These are phyloP conservation scores for Salisapilia sapeloensis DNA, from an alignment of 352 stramenopile species.

Conservation along the genomic window DNA sequence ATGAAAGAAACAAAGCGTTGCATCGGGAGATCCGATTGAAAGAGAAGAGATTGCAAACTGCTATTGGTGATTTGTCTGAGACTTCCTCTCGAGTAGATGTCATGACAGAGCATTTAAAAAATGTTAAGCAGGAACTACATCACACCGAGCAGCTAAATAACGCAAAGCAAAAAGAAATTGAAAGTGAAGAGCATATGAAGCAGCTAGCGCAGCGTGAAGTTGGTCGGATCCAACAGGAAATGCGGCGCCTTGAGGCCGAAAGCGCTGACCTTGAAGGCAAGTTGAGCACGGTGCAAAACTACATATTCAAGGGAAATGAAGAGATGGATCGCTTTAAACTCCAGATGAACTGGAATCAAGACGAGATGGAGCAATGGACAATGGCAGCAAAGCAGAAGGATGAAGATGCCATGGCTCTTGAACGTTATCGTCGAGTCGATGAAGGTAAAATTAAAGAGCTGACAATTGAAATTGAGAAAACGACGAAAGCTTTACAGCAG, in stretches of 20 bases:
- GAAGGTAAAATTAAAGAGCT: conserved; percentile 93
- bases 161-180: conserved; percentile 87
- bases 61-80: conserved; percentile 59
- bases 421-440: conserved; percentile 88
- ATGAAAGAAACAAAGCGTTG: conserved; percentile 74
- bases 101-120: conserved; percentile 93
- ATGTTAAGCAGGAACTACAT: conserved; percentile 89
- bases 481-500: conserved; percentile 74
- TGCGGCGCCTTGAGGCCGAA: conserved; percentile 54
- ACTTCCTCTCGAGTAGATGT: conserved; percentile 82
- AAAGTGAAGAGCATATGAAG: conserved; percentile 87
- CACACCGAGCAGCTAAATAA: conserved; percentile 87
- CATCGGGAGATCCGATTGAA: conserved; percentile 69
- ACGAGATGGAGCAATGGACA: conserved; percentile 95
- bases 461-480: conserved; percentile 85
- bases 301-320: conserved; percentile 87
- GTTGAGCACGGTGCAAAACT: conserved; percentile 79
- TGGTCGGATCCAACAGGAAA: conserved; percentile 60
- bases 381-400: conserved; percentile 92
- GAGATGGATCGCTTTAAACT: conserved; percentile 92
- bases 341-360: conserved; percentile 97
- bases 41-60: conserved; percentile 39
- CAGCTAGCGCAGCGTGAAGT: conserved; percentile 84
- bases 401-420: conserved; percentile 86
- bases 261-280: conserved; percentile 67